Evolutionary conservation across 2,329 filamentous ascomycete species (phyloP).

Genomic region (Gnomoniopsis sp.): DNA sequence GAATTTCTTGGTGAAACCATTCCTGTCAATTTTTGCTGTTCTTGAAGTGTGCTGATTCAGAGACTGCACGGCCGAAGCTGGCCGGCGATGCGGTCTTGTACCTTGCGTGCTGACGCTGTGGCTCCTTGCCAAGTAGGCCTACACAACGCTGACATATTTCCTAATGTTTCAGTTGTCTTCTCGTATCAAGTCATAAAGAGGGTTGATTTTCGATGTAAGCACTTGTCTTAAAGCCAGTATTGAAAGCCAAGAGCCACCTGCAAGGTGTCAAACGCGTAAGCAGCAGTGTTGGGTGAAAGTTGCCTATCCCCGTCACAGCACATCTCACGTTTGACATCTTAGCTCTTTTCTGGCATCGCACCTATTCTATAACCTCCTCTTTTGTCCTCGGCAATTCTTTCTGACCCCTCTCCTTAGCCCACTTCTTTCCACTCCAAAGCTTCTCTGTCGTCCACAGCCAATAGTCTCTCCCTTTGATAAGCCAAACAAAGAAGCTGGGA

Average conservation of each 20-base stretch:
- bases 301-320: no score
- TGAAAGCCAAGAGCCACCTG: no score
- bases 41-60: not conserved
- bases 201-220: no score
- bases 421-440: slow-evolving; percentile 50
- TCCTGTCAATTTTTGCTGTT: not conserved
- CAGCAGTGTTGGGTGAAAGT: no score
- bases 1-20: not conserved
- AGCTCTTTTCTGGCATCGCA: no score
- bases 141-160: no score
- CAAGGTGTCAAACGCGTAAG: no score
- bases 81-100: not conserved
- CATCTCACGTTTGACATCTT: not conserved
- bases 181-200: no score
- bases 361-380: no score
- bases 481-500: slow-evolving; percentile 43
- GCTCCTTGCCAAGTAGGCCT: not conserved
- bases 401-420: slow-evolving; percentile 36
- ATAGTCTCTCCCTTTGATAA: slow-evolving; percentile 49
- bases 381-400: not conserved
- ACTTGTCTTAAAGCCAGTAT: no score
- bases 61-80: not conserved
- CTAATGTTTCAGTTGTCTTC: no score
- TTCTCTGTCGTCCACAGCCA: slow-evolving; percentile 46
- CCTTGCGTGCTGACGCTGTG: not conserved